Evolutionary conservation across 2,329 filamentous ascomycete species (phyloP), one percentile per base, ranked within the genome.

Genomic region (Grosmannia serpens): DNA sequence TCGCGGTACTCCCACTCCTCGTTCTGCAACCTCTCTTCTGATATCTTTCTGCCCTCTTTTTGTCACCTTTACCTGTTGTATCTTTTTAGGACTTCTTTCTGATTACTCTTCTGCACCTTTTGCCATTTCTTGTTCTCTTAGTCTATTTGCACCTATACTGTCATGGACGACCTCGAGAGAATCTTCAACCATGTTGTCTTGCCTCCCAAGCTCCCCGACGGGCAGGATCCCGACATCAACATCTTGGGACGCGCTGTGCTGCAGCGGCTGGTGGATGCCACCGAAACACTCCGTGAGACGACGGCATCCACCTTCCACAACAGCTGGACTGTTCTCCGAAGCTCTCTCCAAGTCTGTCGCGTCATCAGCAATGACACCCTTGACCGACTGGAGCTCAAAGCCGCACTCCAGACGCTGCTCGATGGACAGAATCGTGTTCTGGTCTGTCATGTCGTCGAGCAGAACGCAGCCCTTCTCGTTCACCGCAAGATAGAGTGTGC

Each of bases 391-490:
- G 26, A 7, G n/a, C n/a, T 62, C 3, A 20, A 47, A 0, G n/a
- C 5, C 1, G 26, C 57, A 4, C 38, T 62, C 6, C 22, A 46
- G 1, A 7, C 46, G 0, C n/a, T 53, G 1, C 44, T 56, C 0
- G n/a, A 47, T 10, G 7, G 31, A 4, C 57, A 60, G 0, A 35
- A 49, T 1, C 49, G 38, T 4, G 46, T 64, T 20, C 4, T 63
- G 6, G 24, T 58, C 8, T 47, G 58, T 4, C 38, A 64, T 15
- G 10, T 64, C 2, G 47, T 53, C 11, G 59, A 57, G 22, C 70
- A 72, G 53, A 72, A 72, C 55, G 68, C 70, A 2, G 70, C 63
- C 4, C 57, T 72, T 7, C 64, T 70, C 24, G 64, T 71, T 10
- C 64, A 65, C 8, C 63, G 65, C 2, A 55, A 60, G 0, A 35